Conservation (phyloP, 2,329 filamentous ascomycete genomes). For the Magnaporthiopsis rhizophila region DNA sequence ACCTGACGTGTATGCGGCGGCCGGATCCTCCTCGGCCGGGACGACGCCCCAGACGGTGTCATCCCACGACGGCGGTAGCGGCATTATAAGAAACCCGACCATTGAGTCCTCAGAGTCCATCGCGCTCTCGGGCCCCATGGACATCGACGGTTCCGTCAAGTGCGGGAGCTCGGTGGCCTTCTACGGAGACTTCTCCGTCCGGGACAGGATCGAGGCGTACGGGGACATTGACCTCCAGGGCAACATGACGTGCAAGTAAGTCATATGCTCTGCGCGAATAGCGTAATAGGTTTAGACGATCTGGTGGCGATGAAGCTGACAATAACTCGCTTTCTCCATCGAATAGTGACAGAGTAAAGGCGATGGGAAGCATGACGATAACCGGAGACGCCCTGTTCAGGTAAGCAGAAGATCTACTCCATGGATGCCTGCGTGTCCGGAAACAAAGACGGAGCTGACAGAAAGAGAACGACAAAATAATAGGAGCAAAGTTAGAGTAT, state of each 20-base stretch:
- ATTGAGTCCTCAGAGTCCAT: constrained; percentile 35
- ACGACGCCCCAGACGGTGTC: constrained; percentile 7
- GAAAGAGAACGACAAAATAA: background rate
- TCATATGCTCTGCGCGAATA: constrained; percentile 5
- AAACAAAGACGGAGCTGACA: background rate
- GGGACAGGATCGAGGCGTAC: constrained; percentile 38
- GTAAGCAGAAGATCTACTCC: background rate
- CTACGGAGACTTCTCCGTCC: constrained; percentile 34
- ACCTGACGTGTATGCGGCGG: background rate
- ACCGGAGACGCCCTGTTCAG: background rate
- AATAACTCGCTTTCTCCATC: background rate
- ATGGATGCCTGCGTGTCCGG: background rate
- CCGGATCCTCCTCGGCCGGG: background rate
- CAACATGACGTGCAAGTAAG: constrained; percentile 34
- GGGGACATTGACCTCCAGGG: constrained; percentile 34
- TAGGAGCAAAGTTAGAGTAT: constrained; percentile 38
- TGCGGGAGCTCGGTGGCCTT: constrained; percentile 36
- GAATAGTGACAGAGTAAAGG: background rate
- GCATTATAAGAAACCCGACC: constrained; percentile 25
- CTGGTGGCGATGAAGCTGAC: background rate
- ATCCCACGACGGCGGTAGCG: background rate
- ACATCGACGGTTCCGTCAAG: constrained; percentile 38
- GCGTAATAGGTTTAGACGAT: background rate
- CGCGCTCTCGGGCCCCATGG: constrained; percentile 34
- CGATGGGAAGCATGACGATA: background rate